A percentile compares a stretch with the other conserved stretches of the same genome.
These are phyloP conservation scores for Cupressus sempervirens DNA, from an alignment of 75 land plant species.

Conservation along the genomic window DNA sequence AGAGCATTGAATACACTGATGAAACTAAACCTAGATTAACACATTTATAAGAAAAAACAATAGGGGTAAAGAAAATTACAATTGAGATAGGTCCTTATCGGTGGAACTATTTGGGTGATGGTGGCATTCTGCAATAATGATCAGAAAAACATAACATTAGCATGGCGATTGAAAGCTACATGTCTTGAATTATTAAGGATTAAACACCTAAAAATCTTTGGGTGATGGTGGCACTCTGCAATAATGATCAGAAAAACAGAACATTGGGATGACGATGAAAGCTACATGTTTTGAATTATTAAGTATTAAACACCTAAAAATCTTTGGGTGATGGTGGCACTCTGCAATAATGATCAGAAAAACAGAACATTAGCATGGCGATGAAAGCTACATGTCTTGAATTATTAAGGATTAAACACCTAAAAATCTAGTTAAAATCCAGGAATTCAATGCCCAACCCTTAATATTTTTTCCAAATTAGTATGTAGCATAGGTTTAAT, in stretches of 20 bases:
- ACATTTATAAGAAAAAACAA: not conserved
- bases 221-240: too few species aligned
- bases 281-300: too few species aligned
- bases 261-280: too few species aligned
- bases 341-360: not conserved
- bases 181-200: not conserved
- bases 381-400: not conserved
- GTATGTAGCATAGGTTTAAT: not conserved
- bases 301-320: too few species aligned
- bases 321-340: not conserved
- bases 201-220: not conserved
- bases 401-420: not conserved
- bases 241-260: too few species aligned
- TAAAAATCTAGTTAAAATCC: not conserved
- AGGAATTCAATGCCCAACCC: not conserved
- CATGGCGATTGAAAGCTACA: not conserved
- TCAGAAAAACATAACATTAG: not conserved
- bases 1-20: not conserved
- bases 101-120: not conserved
- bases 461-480: not conserved
- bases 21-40: not conserved
- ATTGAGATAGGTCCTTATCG: not conserved
- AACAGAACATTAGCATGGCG: not conserved
- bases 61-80: not conserved
- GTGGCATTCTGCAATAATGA: constrained; percentile 2